Evolutionary conservation across 805 yeast genomes (phyloP).

Genomic region (Hanseniaspora pseudoguilliermondii): DNA sequence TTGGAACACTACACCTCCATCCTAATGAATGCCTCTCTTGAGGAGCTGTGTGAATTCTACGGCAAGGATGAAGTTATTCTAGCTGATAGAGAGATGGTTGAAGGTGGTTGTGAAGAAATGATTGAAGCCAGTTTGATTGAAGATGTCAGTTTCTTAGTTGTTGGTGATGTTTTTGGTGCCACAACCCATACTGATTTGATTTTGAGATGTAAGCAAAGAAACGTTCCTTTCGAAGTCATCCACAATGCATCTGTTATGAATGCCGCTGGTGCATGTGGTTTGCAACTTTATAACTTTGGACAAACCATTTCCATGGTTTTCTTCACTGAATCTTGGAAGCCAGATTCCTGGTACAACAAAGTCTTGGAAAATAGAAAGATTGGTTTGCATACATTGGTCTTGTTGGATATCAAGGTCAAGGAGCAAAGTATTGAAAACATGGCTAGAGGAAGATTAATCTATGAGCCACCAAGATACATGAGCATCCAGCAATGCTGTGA

Average conservation of each 20-base stretch:
- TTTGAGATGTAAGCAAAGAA: conserved; percentile 75
- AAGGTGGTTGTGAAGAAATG: conserved; percentile 73
- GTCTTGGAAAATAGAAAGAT: conserved; percentile 76
- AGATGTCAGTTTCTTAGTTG: conserved; percentile 88
- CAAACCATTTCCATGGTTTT: conserved; percentile 95
- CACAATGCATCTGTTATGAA: conserved; percentile 97
- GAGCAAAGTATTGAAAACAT: conserved; percentile 90
- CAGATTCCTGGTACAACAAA: conserved; percentile 87
- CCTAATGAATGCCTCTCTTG: conserved; percentile 78
- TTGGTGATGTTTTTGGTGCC: conserved; percentile 96
- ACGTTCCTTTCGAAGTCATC: conserved; percentile 64
- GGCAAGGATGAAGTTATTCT: conserved; percentile 63
- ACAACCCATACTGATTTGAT: conserved; percentile 94
- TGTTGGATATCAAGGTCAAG: conserved; percentile 88
- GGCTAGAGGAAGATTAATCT: conserved; percentile 82
- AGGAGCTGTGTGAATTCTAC: conserved; percentile 64
- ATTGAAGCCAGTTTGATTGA: conserved; percentile 62
- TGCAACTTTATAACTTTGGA: conserved; percentile 88
- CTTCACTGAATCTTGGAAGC: conserved; percentile 91
- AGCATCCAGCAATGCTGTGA: conserved; percentile 76
- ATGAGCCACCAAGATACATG: conserved; percentile 97
- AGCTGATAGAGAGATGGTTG: conserved; percentile 93
- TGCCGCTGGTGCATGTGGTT: conserved; percentile 96
- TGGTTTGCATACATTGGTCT: conserved; percentile 80
- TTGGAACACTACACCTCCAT: conserved; percentile 92